A percentile compares a stretch with the other conserved stretches of the same genome.
These are phyloP conservation scores for Colletotrichum sp. DNA, from an alignment of 2,329 filamentous ascomycete genomes.

Conservation along the genomic window DNA sequence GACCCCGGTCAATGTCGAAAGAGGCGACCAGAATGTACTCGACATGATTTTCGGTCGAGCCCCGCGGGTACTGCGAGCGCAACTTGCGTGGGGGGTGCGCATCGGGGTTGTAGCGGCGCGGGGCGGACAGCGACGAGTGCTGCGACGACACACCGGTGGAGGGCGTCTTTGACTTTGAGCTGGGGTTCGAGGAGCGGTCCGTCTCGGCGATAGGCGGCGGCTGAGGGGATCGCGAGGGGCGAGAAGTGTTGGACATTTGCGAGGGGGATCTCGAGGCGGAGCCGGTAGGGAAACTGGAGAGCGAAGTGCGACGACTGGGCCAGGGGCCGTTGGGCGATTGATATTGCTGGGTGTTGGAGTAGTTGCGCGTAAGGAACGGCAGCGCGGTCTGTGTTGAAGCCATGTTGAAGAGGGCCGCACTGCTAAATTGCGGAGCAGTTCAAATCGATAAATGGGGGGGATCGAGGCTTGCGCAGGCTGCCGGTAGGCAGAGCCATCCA, in stretches of 20 bases:
- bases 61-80: slow-evolving; percentile 78
- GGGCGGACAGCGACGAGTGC: slow-evolving; percentile 63
- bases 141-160: slow-evolving; percentile 64
- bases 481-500: slow-evolving; percentile 16
- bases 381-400: slow-evolving; percentile 44
- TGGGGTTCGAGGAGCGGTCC: slow-evolving; percentile 63
- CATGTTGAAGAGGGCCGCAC: slow-evolving; percentile 30
- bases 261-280: slow-evolving; percentile 60
- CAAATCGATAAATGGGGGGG: background rate
- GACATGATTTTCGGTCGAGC: slow-evolving; percentile 86
- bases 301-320: slow-evolving; percentile 56
- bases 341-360: slow-evolving; percentile 39
- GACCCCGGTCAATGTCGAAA: slow-evolving; percentile 95
- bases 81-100: slow-evolving; percentile 60
- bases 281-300: slow-evolving; percentile 63
- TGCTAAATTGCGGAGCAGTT: slow-evolving; percentile 17
- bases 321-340: slow-evolving; percentile 28
- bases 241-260: slow-evolving; percentile 59
- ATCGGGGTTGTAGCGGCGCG: slow-evolving; percentile 55
- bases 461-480: slow-evolving; percentile 14
- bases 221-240: slow-evolving; percentile 61
- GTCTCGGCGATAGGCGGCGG: slow-evolving; percentile 51
- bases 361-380: slow-evolving; percentile 46
- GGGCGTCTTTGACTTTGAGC: slow-evolving; percentile 64
- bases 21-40: slow-evolving; percentile 98